A percentile compares a stretch with the other conserved stretches of the same genome.
Evolutionary conservation across 495 filamentous ascomycete genomes (phyloP).

Genomic region (Penicillium taxi): DNA sequence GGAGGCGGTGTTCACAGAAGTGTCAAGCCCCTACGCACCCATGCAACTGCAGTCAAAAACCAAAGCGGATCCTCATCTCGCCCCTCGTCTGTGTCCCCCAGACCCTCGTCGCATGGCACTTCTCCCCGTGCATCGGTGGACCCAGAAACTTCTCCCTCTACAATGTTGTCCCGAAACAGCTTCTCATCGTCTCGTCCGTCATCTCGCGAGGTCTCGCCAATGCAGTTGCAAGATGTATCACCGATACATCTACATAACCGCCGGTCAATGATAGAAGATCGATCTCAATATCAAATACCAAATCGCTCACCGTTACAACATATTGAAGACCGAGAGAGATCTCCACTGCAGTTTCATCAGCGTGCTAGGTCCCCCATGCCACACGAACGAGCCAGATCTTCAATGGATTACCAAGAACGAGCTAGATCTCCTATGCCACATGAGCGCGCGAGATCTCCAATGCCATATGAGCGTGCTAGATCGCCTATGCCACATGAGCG

Average conservation of each 20-base stretch:
- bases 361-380: neutral
- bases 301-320: no score
- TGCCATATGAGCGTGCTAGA: constrained; percentile 16
- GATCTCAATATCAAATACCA: no score
- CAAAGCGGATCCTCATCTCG: constrained; percentile 26
- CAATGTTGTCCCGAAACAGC: constrained; percentile 21
- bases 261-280: no score
- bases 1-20: constrained; percentile 29
- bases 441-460: constrained; percentile 29
- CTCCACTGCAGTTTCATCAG: no score
- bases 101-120: constrained; percentile 2
- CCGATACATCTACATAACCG: no score
- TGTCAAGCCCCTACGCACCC: constrained; percentile 34
- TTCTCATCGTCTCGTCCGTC: constrained; percentile 22
- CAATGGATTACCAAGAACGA: constrained; percentile 2
- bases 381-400: neutral
- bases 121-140: constrained; percentile 25
- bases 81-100: constrained; percentile 18
- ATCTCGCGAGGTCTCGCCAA: constrained; percentile 31
- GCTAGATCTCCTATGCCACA: constrained; percentile 7
- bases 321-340: no score
- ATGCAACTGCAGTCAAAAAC: constrained; percentile 31
- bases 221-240: constrained; percentile 2
- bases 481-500: constrained; percentile 1
- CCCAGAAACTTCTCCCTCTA: constrained; percentile 23